Percentiles rank a stretch among this genome's conserved stretches.
phyloP scores from a whole-genome alignment of 305 asterid genomes.

The Solanum aculeatissimum region DNA sequence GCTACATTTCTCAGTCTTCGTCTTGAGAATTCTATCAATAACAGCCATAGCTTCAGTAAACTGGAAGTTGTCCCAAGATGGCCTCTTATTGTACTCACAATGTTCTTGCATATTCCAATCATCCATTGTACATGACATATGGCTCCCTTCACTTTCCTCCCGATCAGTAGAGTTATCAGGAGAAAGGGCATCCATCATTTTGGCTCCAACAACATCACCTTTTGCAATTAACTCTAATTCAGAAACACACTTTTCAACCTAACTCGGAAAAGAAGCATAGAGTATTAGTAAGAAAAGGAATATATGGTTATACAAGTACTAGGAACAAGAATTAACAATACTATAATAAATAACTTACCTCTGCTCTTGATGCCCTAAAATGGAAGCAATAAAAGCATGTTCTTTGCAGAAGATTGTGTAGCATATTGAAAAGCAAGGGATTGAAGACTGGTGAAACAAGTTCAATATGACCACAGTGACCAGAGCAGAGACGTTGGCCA shows the following conservation, averaged over 20 bases:
- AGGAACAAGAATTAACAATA: not conserved
- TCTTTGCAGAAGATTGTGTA: constrained; percentile 42
- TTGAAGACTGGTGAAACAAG: constrained; percentile 69
- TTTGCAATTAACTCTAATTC: constrained; percentile 45
- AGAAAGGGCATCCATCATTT: constrained; percentile 23
- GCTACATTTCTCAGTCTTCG: constrained; percentile 27
- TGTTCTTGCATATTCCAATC: constrained; percentile 19
- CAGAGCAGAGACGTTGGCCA: constrained; percentile 58
- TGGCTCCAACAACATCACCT: constrained; percentile 71
- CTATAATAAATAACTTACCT: constrained; percentile 29
- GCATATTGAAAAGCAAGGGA: constrained; percentile 51
- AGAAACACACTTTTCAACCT: constrained; percentile 52
- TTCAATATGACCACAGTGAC: constrained; percentile 91
- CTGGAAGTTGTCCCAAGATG: constrained; percentile 56
- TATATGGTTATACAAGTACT: not conserved
- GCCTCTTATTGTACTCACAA: constrained; percentile 14
- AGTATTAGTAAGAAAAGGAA: not conserved
- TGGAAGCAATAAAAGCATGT: constrained; percentile 60
- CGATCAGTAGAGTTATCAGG: not conserved
- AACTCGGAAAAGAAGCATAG: not conserved
- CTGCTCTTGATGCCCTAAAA: constrained; percentile 35
- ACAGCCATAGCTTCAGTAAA: constrained; percentile 66
- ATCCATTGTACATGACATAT: constrained; percentile 31
- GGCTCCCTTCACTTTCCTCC: constrained; percentile 60
- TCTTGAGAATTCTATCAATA: constrained; percentile 46